Evolutionary conservation across 805 yeast species (phyloP).

Genomic region (Starmerella lactis-condensi): DNA sequence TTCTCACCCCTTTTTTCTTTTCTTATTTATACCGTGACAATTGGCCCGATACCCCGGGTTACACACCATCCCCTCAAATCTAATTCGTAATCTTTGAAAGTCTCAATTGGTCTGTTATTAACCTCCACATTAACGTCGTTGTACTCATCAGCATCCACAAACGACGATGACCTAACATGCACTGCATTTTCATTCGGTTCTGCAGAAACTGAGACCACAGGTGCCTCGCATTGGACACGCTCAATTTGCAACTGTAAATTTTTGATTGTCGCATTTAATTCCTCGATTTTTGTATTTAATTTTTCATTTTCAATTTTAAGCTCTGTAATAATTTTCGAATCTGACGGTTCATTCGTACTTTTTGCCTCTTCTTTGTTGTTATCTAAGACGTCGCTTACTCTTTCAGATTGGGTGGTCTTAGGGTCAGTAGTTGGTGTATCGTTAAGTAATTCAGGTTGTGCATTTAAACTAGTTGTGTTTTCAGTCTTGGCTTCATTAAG

Average conservation of each 20-base stretch:
- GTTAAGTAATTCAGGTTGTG: too few species aligned
- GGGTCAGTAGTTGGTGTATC: too few species aligned
- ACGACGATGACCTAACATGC: conserved; percentile 17
- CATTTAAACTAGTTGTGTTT: too few species aligned
- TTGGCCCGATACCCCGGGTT: conserved; percentile 44
- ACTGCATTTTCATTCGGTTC: too few species aligned
- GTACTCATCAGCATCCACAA: conserved; percentile 24
- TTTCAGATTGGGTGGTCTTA: too few species aligned
- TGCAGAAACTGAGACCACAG: conserved; percentile 16
- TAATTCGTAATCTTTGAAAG: conserved; percentile 71
- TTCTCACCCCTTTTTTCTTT: too few species aligned
- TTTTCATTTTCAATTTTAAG: conserved; percentile 23
- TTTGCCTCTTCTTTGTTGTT: too few species aligned
- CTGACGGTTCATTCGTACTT: too few species aligned
- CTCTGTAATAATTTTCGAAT: too few species aligned
- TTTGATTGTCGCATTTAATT: conserved; percentile 24
- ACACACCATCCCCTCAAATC: conserved; percentile 72
- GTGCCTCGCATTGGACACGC: conserved; percentile 10
- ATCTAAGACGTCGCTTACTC: too few species aligned
- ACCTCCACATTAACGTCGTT: conserved; percentile 38
- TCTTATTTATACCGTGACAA: conserved; percentile 27
- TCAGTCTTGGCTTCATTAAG: too few species aligned
- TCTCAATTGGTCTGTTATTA: conserved; percentile 32
- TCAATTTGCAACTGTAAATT: conserved; percentile 17
- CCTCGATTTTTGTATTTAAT: conserved; percentile 21